Base-by-base conservation (phyloP, 2,329 filamentous ascomycete genomes). In the Pestalotiopsis sp. region DNA sequence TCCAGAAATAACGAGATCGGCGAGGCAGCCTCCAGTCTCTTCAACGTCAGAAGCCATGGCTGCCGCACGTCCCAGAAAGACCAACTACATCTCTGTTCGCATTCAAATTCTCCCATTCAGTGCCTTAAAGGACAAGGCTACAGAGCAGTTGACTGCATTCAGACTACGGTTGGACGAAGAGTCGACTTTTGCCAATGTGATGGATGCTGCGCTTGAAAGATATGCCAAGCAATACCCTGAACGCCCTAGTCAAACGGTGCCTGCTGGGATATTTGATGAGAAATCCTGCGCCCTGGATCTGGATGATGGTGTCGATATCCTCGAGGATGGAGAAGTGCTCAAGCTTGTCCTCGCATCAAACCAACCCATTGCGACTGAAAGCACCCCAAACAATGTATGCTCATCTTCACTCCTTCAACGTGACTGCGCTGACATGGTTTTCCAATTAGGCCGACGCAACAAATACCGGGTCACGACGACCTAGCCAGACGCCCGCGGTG, bases 331-430 rank as follows among this genome's bases (percentile, higher is more conserved):
- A 39, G 45, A 58, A 36, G 20, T 58, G 7, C 52, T 66, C 25
- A 66, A 66, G 25, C 64, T 66, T 38, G 64, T 66, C 12, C 23
- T 66, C 14, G 49, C 64, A n/a, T 14, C 39, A 20, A 12, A n/a
- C 36, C 25, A 20, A 5, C 12, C 27, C 3, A 20, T 2, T 39
- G 17, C 3, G 2, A 38, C 11, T 12, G 17, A 14, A 39, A 20
- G 27, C 14, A 61, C 58, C 14, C 23, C 56, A 20, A n/a, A 14
- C 31, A 41, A 62, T 36, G 25, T 36, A 62, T 36, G 59, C 0
- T 39, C 14, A 12, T 5, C 23, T 27, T 27, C 57, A 59, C 31
- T 7, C 6, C 14, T 2, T 36, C 14, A 13, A 38, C 20, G 38
- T 39, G 13, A 36, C 36, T 36, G 11, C n/a, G 17, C 59, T 62